Evolutionary conservation across 768 basidiomycete genomes (phyloP), one percentile per base, ranked within the genome.

Genomic region (Trametes sanguinea): DNA sequence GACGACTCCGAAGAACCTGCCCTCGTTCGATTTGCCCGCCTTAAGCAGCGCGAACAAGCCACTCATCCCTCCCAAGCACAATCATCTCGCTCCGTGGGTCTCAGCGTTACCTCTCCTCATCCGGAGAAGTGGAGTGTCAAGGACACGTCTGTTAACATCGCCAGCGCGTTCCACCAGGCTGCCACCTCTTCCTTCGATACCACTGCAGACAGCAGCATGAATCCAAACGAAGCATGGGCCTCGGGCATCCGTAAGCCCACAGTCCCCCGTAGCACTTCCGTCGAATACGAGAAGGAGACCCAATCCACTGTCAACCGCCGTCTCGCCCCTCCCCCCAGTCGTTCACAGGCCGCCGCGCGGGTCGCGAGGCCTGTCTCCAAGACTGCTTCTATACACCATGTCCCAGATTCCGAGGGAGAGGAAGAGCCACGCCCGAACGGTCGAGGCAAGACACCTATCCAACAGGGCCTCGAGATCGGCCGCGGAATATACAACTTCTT

Each of bases 61-160:
- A 58, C 66, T 58, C 70, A 69, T 35, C 51, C 61, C 58, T 54
- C 47, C 42, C 60, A 57, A 44, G 61, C 32, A 35, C 63, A 61
- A 57, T 62, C 56, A 47, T 68, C 67, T 60, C 69, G 68, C 52
- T 65, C 68, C 52, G 56, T 66, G 59, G 67, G 67, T 56, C 63
- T 74, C 13, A 71, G 76, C 64, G 64, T 68, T 33, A 29, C 57
- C 30, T 44, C 58, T 46, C 74, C 74, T 13, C 79, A 86, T 54
- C 90, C 91, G 44, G 81, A 85, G 68, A 85, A 80, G 80, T 90
- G 88, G 88, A 71, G 73, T 61, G 84, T 91, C 61, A 89, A 89
- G 69, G 90, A 92, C 74, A 94, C 93, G 47, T 88, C 91, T 17
- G 93, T 94, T 53, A 90, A 92, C 74, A 88, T 93, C 69, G 93